phyloP scores from a whole-genome alignment of 768 basidiomycete genomes.

The Kwoniella dendrophila region DNA sequence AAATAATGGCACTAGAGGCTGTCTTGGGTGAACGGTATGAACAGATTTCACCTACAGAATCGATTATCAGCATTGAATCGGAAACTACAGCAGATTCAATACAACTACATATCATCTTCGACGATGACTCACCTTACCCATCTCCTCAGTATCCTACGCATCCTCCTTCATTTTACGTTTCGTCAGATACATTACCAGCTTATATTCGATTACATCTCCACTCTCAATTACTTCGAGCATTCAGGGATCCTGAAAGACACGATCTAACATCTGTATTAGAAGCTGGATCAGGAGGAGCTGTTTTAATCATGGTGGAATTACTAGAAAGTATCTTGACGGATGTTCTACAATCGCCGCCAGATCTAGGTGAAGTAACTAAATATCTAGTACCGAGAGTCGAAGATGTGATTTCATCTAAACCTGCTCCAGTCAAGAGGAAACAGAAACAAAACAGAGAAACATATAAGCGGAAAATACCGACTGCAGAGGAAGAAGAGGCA shows the following conservation, averaged over 20 bases:
- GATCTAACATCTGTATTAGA: conserved; percentile 62
- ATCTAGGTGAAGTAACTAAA: conserved; percentile 68
- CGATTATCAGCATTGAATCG: conserved; percentile 43
- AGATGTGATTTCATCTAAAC: conserved; percentile 14
- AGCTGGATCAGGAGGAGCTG: conserved; percentile 68
- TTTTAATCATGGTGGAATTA: conserved; percentile 65
- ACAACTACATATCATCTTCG: conserved; percentile 68
- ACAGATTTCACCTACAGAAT: conserved; percentile 36
- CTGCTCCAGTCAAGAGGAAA: conserved; percentile 11
- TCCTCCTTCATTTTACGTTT: conserved; percentile 73
- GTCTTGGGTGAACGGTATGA: conserved; percentile 53
- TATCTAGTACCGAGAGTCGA: conserved; percentile 60
- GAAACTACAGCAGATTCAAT: conserved; percentile 53
- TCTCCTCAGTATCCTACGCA: conserved; percentile 58
- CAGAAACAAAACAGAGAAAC: conserved; percentile 27
- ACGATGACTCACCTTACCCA: conserved; percentile 60
- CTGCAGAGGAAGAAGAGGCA: conserved; percentile 43
- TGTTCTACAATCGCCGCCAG: conserved; percentile 68
- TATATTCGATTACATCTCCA: conserved; percentile 85
- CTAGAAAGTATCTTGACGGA: conserved; percentile 72
- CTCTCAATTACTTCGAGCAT: conserved; percentile 64
- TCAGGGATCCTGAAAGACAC: conserved; percentile 60
- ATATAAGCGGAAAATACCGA: conserved; percentile 36
- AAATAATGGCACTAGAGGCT: conserved; percentile 54
- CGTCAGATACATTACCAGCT: conserved; percentile 69